phyloP scores from a whole-genome alignment of 164 flowering plant genomes.

The Macadamia integrifolia region DNA sequence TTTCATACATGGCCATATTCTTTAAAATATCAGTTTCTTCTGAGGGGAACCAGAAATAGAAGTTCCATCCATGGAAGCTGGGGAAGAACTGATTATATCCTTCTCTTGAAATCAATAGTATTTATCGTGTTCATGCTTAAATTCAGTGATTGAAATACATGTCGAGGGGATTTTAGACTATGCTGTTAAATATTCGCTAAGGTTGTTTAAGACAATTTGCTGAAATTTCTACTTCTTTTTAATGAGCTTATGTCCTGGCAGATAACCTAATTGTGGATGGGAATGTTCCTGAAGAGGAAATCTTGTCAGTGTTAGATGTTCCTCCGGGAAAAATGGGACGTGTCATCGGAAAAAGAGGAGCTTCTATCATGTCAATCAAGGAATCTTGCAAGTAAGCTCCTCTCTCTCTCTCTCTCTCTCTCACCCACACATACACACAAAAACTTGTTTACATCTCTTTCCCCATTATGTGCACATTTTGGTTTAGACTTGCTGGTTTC shows the following conservation, averaged over 20 bases:
- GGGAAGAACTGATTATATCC: background rate
- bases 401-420: slow-evolving; percentile 7
- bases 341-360: slow-evolving; percentile 78
- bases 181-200: too few species aligned
- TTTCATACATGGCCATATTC: background rate
- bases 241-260: slow-evolving; percentile 15
- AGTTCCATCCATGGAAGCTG: background rate
- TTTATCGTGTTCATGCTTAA: background rate
- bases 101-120: background rate
- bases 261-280: slow-evolving; percentile 41
- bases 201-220: too few species aligned
- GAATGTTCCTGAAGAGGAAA: slow-evolving; percentile 64
- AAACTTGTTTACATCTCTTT: too few species aligned
- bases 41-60: background rate
- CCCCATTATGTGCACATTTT: background rate
- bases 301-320: slow-evolving; percentile 75
- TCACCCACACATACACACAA: background rate
- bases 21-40: background rate
- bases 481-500: background rate
- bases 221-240: background rate
- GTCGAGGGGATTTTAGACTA: background rate
- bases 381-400: slow-evolving; percentile 75
- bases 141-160: background rate
- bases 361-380: slow-evolving; percentile 66
- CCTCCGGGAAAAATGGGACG: slow-evolving; percentile 92